Percentiles rank a stretch among this genome's conserved stretches.
phyloP scores from a whole-genome alignment of 495 filamentous ascomycete genomes.

The Glonium stellatum region DNA sequence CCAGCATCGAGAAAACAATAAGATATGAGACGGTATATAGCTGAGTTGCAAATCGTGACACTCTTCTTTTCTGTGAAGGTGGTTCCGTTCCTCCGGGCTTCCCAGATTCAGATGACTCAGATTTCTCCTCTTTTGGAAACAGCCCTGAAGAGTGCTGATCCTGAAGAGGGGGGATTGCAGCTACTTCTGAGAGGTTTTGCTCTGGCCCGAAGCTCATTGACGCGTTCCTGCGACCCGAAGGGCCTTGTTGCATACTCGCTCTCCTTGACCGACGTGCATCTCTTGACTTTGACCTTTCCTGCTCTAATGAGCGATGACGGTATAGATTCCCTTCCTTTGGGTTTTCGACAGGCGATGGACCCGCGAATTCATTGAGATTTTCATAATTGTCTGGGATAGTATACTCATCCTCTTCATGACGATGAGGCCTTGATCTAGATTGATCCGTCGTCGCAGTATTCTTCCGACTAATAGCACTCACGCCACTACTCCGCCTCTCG shows the following conservation, averaged over 20 bases:
- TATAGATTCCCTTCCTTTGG: slow-evolving; percentile 36
- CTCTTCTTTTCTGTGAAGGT: not conserved
- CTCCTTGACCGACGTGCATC: slow-evolving; percentile 4
- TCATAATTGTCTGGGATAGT: slow-evolving; percentile 44
- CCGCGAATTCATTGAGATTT: slow-evolving; percentile 44
- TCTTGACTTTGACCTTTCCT: slow-evolving; percentile 19
- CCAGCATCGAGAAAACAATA: slow-evolving; percentile 77
- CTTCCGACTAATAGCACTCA: not conserved
- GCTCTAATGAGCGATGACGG: slow-evolving; percentile 31
- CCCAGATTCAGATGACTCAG: not conserved
- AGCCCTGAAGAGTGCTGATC: not conserved
- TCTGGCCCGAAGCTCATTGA: not conserved
- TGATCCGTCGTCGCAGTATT: not conserved
- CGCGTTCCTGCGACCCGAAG: not conserved
- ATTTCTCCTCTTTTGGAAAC: not conserved
- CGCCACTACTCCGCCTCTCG: not conserved
- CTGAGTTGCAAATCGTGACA: slow-evolving; percentile 57
- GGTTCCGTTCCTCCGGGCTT: not conserved
- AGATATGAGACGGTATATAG: slow-evolving; percentile 76
- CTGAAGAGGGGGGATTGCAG: slow-evolving; percentile 16
- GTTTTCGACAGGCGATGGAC: slow-evolving; percentile 42
- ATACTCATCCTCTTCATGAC: slow-evolving; percentile 26
- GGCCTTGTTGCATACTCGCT: slow-evolving; percentile 1
- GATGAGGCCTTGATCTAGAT: not conserved
- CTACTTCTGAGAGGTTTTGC: slow-evolving; percentile 11